phyloP scores from a whole-genome alignment of 805 yeast species.

The Zygotorulaspora sp. region DNA sequence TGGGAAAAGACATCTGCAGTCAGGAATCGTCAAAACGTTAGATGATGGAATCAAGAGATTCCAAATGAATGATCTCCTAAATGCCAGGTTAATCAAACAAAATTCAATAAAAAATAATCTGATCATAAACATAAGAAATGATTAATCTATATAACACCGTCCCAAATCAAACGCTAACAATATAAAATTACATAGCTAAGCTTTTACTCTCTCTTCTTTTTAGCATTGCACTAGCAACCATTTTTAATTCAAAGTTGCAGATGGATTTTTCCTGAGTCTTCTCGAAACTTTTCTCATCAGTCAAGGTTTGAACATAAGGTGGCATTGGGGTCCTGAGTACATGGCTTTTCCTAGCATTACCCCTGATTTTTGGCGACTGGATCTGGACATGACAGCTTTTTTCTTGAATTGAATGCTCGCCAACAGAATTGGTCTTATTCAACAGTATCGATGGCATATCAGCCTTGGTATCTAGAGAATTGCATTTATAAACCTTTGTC shows the following conservation, averaged over 20 bases:
- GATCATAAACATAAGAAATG: constrained; percentile 22
- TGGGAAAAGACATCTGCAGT: constrained; percentile 57
- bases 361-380: constrained; percentile 8
- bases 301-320: constrained; percentile 1
- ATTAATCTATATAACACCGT: constrained; percentile 9
- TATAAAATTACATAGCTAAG: constrained; percentile 10
- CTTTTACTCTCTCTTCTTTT: constrained; percentile 23
- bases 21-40: constrained; percentile 47
- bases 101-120: constrained; percentile 19
- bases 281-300: constrained; percentile 2
- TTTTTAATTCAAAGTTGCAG: constrained; percentile 19
- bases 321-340: constrained; percentile 25
- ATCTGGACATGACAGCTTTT: constrained; percentile 8
- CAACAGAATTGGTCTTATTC: constrained; percentile 1
- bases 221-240: constrained; percentile 29
- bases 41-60: constrained; percentile 51
- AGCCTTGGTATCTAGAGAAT: constrained; percentile 1
- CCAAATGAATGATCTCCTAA: constrained; percentile 55
- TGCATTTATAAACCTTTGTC: not conserved
- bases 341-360: constrained; percentile 3
- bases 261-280: constrained; percentile 3
- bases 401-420: not conserved
- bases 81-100: constrained; percentile 44
- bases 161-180: constrained; percentile 3
- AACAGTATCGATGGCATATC: constrained; percentile 9